A percentile compares a stretch with the other conserved stretches of the same genome.
Conservation (phyloP, 2,329 filamentous ascomycete genomes). For the Trichophyton rubrum region DNA sequence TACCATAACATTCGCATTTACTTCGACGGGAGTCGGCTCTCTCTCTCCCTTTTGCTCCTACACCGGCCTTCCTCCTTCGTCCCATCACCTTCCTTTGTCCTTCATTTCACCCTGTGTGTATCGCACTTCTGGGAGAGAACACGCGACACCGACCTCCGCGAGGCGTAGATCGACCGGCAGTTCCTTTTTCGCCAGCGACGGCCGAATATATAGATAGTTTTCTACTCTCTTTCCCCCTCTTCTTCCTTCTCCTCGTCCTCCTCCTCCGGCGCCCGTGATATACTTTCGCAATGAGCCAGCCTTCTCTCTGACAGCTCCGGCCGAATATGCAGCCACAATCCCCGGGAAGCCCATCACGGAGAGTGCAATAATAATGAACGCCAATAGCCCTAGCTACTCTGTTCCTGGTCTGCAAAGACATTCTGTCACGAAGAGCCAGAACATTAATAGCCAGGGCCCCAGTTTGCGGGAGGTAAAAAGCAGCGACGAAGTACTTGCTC, state of each 20-base stretch:
- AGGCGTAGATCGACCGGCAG: background rate
- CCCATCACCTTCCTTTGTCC: background rate
- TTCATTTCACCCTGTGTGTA: background rate
- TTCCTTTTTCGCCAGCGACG: background rate
- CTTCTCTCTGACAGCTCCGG: background rate
- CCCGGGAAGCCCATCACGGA: background rate
- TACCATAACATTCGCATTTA: background rate
- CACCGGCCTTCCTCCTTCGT: background rate
- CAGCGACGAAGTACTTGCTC: background rate
- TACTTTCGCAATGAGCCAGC: background rate
- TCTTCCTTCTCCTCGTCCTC: too few species aligned
- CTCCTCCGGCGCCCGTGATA: too few species aligned
- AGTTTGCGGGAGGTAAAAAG: background rate
- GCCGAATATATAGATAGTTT: background rate
- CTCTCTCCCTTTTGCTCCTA: background rate
- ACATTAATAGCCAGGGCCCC: conserved; percentile 9
- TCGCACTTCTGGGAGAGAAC: background rate
- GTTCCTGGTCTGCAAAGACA: conserved; percentile 13
- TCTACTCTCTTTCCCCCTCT: background rate
- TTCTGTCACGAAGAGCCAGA: conserved; percentile 26
- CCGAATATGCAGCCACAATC: conserved; percentile 1
- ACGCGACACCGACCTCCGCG: background rate
- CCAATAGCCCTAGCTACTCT: background rate
- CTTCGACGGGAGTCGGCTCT: background rate
- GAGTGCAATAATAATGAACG: background rate